phyloP scores from a whole-genome alignment of 371 early-diverging fungal genomes.

The Mycotypha africana region DNA sequence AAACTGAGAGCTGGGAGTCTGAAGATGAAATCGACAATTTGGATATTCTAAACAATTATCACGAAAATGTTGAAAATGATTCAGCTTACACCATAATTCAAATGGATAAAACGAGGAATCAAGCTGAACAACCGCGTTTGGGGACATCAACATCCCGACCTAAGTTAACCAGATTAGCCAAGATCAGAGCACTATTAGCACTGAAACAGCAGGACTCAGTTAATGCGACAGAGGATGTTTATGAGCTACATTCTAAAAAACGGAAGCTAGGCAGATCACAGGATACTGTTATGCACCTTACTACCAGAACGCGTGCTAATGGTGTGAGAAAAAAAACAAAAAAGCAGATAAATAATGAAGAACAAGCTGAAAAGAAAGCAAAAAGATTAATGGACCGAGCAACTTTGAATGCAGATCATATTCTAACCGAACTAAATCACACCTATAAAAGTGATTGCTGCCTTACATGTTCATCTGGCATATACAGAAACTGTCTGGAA shows the following conservation, averaged over 20 bases:
- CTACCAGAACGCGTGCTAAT: no score
- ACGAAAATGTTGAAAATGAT: constrained; percentile 7
- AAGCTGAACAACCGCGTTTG: neutral
- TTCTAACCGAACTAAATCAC: constrained; percentile 1
- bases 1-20: constrained; percentile 3
- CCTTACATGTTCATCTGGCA: constrained; percentile 17
- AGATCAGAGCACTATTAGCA: constrained; percentile 29
- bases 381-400: constrained; percentile 8
- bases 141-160: neutral
- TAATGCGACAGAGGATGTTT: constrained; percentile 8
- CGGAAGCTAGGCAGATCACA: no score
- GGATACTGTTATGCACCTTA: no score
- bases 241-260: no score
- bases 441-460: constrained; percentile 26
- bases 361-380: constrained; percentile 5
- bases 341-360: neutral
- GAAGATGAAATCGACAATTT: constrained; percentile 2
- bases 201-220: constrained; percentile 5
- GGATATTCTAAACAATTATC: constrained; percentile 3
- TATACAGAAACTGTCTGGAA: constrained; percentile 21
- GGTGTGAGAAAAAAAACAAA: constrained; percentile 4
- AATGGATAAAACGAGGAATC: neutral
- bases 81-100: constrained; percentile 11
- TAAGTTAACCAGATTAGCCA: constrained; percentile 18
- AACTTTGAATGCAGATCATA: constrained; percentile 4